Percentiles rank a stretch among this genome's conserved stretches.
Conservation (phyloP, 768 basidiomycete species). For the Russula brevipes region DNA sequence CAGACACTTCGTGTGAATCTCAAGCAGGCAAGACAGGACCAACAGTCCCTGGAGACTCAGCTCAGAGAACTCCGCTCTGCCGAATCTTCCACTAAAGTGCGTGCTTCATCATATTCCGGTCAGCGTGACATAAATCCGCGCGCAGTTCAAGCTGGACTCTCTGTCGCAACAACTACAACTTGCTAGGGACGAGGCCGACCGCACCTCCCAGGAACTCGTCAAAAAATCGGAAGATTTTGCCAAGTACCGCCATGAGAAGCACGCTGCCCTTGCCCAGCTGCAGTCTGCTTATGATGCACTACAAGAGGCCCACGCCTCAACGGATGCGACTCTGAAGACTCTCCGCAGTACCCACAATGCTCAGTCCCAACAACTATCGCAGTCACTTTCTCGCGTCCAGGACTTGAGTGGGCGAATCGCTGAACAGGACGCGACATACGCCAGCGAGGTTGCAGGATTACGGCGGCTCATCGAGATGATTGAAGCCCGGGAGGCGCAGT, state of each 20-base stretch:
- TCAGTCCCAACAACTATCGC: constrained; percentile 70
- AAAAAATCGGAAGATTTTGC: constrained; percentile 78
- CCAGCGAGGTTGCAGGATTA: constrained; percentile 68
- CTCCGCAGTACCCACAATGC: constrained; percentile 66
- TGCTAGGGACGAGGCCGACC: constrained; percentile 69
- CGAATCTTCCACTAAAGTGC: constrained; percentile 72
- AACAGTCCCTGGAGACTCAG: constrained; percentile 61
- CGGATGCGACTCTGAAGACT: constrained; percentile 64
- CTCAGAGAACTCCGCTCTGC: constrained; percentile 67
- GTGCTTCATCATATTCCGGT: constrained; percentile 14
- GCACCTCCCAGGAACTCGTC: constrained; percentile 60
- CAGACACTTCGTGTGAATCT: constrained; percentile 60
- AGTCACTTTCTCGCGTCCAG: constrained; percentile 69
- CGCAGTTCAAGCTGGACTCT: constrained; percentile 81
- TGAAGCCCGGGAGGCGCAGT: constrained; percentile 82
- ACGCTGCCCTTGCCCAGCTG: constrained; percentile 67
- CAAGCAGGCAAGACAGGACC: constrained; percentile 71
- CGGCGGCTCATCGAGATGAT: constrained; percentile 75
- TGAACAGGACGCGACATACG: constrained; percentile 79
- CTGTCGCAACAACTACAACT: constrained; percentile 77
- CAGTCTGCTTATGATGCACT: constrained; percentile 74
- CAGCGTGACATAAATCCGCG: constrained; percentile 13
- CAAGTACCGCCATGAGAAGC: constrained; percentile 75
- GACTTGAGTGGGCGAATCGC: constrained; percentile 73
- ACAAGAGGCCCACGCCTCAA: constrained; percentile 58